Percentiles rank a stretch among this genome's conserved stretches.
Conservation (phyloP, 495 filamentous ascomycete species). For the Hypomontagnella monticulosa region DNA sequence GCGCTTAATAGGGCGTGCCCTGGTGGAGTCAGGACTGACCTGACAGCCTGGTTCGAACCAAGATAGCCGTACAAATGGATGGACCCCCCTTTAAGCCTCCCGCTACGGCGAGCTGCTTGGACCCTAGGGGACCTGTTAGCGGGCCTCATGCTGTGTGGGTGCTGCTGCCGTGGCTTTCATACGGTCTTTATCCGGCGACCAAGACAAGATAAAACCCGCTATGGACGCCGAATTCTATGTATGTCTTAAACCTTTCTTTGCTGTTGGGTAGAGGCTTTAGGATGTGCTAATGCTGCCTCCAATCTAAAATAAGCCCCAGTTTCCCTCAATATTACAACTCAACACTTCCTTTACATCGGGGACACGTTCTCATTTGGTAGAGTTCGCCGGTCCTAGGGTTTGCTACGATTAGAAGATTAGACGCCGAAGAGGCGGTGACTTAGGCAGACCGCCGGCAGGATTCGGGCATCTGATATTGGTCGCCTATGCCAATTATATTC, state of each 20-base stretch:
- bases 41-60: constrained; percentile 7
- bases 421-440: constrained; percentile 7
- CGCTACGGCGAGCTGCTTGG: not conserved
- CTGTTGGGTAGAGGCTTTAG: not conserved
- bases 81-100: constrained; percentile 1
- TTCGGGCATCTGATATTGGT: not conserved
- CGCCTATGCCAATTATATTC: constrained; percentile 7
- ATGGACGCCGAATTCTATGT: constrained; percentile 9
- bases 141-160: no score
- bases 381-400: not conserved
- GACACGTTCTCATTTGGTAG: no score
- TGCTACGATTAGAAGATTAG: not conserved
- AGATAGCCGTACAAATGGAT: constrained; percentile 19
- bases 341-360: no score
- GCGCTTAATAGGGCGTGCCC: not conserved
- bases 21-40: constrained; percentile 6
- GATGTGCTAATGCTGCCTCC: not conserved
- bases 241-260: not conserved
- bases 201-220: not conserved
- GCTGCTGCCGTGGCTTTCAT: not conserved
- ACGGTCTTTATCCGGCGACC: no score
- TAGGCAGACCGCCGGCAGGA: constrained; percentile 4
- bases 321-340: not conserved
- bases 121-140: constrained; percentile 4
- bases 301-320: not conserved